Base-by-base conservation (phyloP, 345 rosid genomes). In the Hirschfeldia incana region DNA sequence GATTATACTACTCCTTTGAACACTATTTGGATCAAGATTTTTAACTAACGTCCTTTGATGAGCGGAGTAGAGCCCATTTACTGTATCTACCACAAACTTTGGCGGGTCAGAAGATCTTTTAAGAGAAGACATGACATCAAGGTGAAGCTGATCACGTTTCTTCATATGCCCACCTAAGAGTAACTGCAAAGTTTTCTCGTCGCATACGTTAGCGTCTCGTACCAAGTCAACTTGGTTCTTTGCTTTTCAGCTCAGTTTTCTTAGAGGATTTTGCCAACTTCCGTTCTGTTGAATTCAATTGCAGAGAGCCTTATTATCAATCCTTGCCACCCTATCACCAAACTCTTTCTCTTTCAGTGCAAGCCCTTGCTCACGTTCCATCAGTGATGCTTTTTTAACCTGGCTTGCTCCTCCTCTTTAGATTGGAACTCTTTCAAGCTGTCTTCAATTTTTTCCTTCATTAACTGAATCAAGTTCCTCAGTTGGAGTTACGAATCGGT, bases 21-120 rank as follows among this genome's bases (percentile, higher is more conserved):
- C 81, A 78, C 73, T 69, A 69, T 33, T 62, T 58, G 64, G 76
- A 57, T 86, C 83, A 49, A 77, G 83, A 75, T 78, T 77, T 64
- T 37, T 12, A 61, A 33, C 70, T 29, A 74, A 78, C 3, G 75
- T 78, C 67, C 58, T 83, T 73, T 79, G 74, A 65, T 77, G 82
- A 46, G 72, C 58, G 26, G 87, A 84, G 74, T 72, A 80, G 71
- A 86, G 86, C 53, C 84, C 85, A 72, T 83, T 59, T 72, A 91
- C 73, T 55, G 90, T 86, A 82, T 85, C 89, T 57, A 91, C 68
- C 67, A 88, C 91, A 68, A 91, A 85, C 80, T 82, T 85, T 17
- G 88, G 87, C 34, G 96, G 96, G 58, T 89, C 83, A 2, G 81
- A 32, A 39, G 86, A 87, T 26, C 60, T 36, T 26, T 76, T 61